A percentile compares a stretch with the other conserved stretches of the same genome.
Evolutionary conservation across 2,329 filamentous ascomycete species (phyloP).

Genomic region (Diaporthe sp.): DNA sequence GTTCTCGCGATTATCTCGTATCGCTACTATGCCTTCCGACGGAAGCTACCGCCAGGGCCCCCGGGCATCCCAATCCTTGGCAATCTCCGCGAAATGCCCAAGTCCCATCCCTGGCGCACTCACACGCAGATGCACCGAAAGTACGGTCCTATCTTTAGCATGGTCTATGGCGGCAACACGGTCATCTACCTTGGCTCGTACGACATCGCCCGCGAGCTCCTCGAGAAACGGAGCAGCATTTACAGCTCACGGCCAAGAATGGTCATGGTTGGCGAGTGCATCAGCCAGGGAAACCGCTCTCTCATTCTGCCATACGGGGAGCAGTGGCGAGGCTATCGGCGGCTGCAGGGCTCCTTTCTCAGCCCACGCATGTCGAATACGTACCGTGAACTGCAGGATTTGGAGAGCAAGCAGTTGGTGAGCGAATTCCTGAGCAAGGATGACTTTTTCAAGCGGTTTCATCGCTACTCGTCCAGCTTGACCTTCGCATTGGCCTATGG

Average conservation of each 20-base stretch:
- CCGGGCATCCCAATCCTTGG: constrained; percentile 65
- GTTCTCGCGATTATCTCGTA: not conserved
- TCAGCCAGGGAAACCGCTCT: constrained; percentile 8
- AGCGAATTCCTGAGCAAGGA: constrained; percentile 58
- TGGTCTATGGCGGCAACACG: constrained; percentile 1
- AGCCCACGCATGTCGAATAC: constrained; percentile 59
- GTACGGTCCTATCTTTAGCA: constrained; percentile 18
- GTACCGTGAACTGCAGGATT: constrained; percentile 63
- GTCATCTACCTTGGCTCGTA: constrained; percentile 5
- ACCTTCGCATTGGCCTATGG: constrained; percentile 65
- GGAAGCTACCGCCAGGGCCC: constrained; percentile 59
- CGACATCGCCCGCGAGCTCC: constrained; percentile 54
- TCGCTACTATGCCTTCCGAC: constrained; percentile 9
- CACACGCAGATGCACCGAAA: constrained; percentile 4
- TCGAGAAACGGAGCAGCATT: constrained; percentile 64
- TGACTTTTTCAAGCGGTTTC: constrained; percentile 58
- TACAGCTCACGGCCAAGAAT: constrained; percentile 60
- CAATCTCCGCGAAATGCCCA: constrained; percentile 65
- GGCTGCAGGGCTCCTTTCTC: constrained; percentile 59
- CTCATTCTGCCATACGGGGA: constrained; percentile 49
- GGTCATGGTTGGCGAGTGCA: constrained; percentile 5
- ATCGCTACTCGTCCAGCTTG: constrained; percentile 62
- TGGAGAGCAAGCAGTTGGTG: constrained; percentile 69
- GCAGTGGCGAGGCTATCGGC: constrained; percentile 52
- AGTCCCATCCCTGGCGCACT: constrained; percentile 33